Evolutionary conservation across 2,329 filamentous ascomycete genomes (phyloP).

Genomic region (Colletotrichum sp.): DNA sequence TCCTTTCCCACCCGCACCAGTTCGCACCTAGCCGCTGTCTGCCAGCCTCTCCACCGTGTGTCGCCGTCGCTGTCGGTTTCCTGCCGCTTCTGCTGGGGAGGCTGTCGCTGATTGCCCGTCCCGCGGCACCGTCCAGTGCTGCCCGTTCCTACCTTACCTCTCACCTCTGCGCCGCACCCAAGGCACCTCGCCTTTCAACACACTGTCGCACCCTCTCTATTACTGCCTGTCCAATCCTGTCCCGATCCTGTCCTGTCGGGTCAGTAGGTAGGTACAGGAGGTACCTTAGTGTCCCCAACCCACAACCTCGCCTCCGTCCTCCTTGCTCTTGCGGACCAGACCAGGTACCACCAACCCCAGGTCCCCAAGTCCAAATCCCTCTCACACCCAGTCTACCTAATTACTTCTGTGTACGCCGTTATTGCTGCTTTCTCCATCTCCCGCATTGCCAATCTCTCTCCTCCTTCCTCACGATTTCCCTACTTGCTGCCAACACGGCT

Average conservation of each 20-base stretch:
- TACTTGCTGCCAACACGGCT: constrained; percentile 12
- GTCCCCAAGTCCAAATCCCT: constrained; percentile 20
- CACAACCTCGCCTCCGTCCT: constrained; percentile 16
- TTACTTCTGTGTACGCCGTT: background rate
- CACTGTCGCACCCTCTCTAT: background rate
- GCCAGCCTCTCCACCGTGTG: background rate
- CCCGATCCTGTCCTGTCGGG: background rate
- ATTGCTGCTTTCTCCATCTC: constrained; percentile 6
- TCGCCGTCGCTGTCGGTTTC: background rate
- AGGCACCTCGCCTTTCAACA: background rate
- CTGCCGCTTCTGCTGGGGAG: background rate
- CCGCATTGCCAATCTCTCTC: background rate
- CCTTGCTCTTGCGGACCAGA: background rate
- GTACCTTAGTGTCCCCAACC: background rate
- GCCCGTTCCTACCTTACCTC: background rate
- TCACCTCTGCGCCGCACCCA: background rate
- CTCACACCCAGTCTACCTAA: background rate
- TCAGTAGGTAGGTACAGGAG: background rate
- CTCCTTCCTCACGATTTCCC: background rate
- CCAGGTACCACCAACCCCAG: constrained; percentile 29
- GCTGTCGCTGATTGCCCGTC: background rate
- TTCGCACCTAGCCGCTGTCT: background rate
- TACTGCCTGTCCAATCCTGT: constrained; percentile 7
- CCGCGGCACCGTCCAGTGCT: background rate
- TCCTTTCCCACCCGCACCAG: background rate